These are phyloP conservation scores for Phoenix dactylifera DNA, from an alignment of 176 grass and related monocot genomes.

Conservation along the genomic window DNA sequence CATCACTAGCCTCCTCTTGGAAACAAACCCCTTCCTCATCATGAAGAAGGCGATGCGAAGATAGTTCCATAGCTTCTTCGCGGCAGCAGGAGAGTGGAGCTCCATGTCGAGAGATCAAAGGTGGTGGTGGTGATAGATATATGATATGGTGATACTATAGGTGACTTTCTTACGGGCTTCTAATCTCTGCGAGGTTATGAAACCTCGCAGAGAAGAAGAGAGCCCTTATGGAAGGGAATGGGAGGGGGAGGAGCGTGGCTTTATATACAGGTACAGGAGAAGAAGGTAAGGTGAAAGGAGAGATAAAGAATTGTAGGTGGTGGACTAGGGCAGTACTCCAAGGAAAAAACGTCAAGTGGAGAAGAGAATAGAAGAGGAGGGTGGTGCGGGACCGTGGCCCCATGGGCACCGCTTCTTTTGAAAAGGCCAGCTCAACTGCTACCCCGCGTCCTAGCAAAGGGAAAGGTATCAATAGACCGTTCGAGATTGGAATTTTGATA, in stretches of 20 bases:
- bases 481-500: no score
- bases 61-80: constrained; percentile 62
- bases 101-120: constrained; percentile 23
- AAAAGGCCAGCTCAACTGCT: constrained; percentile 6
- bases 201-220: constrained; percentile 40
- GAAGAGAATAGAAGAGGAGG: not conserved
- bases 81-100: constrained; percentile 25
- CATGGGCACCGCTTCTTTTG: not conserved
- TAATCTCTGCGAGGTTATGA: constrained; percentile 24
- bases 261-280: not conserved
- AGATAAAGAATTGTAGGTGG: not conserved
- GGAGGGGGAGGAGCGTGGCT: not conserved
- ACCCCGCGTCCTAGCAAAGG: not conserved
- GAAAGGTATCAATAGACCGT: not conserved
- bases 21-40: constrained; percentile 60
- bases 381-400: not conserved
- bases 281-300: no score
- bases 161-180: no score
- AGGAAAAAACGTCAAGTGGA: not conserved
- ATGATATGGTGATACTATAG: no score
- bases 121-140: no score
- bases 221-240: not conserved
- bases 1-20: constrained; percentile 60
- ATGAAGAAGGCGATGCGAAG: constrained; percentile 73
- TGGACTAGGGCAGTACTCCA: not conserved